These are phyloP conservation scores for Kurtzmaniella cleridarum DNA, from an alignment of 805 yeast genomes.

Conservation along the genomic window DNA sequence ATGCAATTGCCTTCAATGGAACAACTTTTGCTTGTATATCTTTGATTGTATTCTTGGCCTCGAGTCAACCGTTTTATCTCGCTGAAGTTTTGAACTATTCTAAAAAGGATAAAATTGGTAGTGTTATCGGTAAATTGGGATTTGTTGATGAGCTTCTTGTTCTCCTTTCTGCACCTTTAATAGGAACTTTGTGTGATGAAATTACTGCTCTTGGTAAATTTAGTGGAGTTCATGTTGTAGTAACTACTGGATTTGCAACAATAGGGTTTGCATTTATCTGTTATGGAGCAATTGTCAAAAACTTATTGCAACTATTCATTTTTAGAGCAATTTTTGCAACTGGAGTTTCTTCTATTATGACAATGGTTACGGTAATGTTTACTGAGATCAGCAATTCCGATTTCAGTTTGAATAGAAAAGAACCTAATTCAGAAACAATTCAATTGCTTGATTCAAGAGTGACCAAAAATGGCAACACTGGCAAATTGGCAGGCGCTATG, in stretches of 20 bases:
- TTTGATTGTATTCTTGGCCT: constrained; percentile 32
- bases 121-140: constrained; percentile 30
- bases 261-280: constrained; percentile 43
- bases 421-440: constrained; percentile 2
- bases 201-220: constrained; percentile 21
- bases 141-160: constrained; percentile 57
- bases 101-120: constrained; percentile 22
- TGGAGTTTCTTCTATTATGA: constrained; percentile 52
- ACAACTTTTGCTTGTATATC: constrained; percentile 36
- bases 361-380: constrained; percentile 57
- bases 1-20: constrained; percentile 23
- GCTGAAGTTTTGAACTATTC: constrained; percentile 24
- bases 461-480: constrained; percentile 19
- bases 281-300: constrained; percentile 35
- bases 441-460: neutral
- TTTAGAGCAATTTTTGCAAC: constrained; percentile 53
- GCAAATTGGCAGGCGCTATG: constrained; percentile 53
- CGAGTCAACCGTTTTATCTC: constrained; percentile 38
- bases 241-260: constrained; percentile 42
- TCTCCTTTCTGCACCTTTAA: constrained; percentile 49
- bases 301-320: constrained; percentile 40
- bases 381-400: constrained; percentile 49
- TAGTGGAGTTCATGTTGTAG: constrained; percentile 51
- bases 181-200: constrained; percentile 60
- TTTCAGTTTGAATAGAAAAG: constrained; percentile 23